These are phyloP conservation scores for Trichopus zeylanicus DNA, from an alignment of 116 monocot species.

Conservation along the genomic window DNA sequence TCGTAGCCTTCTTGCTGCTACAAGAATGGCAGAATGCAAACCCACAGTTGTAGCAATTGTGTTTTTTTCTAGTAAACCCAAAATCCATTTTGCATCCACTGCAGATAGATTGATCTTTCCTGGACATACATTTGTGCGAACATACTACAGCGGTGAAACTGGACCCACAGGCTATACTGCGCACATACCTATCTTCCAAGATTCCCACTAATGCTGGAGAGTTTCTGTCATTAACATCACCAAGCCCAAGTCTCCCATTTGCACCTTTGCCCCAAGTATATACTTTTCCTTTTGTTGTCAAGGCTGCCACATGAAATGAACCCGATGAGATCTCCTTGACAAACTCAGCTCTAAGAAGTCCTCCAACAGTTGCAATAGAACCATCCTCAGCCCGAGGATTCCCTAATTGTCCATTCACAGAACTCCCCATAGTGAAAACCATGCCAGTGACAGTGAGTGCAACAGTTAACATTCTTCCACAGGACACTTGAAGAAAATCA, in stretches of 20 bases:
- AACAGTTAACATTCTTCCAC: conserved; percentile 65
- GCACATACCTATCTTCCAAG: conserved; percentile 55
- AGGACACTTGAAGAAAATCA: conserved; percentile 78
- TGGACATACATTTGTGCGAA: conserved; percentile 42
- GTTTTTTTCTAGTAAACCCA: conserved; percentile 73
- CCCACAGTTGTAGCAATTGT: conserved; percentile 83
- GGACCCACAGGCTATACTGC: conserved; percentile 63
- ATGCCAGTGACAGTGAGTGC: conserved; percentile 57
- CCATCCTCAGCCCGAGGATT: conserved; percentile 50
- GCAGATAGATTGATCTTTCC: conserved; percentile 55
- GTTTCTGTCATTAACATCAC: conserved; percentile 59
- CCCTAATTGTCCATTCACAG: conserved; percentile 62
- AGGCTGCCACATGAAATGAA: conserved; percentile 51
- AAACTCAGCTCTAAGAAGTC: conserved; percentile 54
- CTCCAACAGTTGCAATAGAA: conserved; percentile 47
- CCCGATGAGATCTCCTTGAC: conserved; percentile 76
- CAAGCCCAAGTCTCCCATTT: conserved; percentile 78
- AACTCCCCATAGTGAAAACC: conserved; percentile 78
- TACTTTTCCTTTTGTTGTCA: conserved; percentile 67
- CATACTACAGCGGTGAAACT: conserved; percentile 70
- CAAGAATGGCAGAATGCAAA: conserved; percentile 67
- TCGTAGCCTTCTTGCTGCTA: conserved; percentile 51
- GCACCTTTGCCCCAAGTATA: conserved; percentile 93
- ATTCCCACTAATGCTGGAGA: conserved; percentile 60
- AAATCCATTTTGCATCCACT: conserved; percentile 52